A percentile compares a stretch with the other conserved stretches of the same genome.
Evolutionary conservation across 2,329 filamentous ascomycete genomes (phyloP).

Genomic region (Corniculantispora saksenae): DNA sequence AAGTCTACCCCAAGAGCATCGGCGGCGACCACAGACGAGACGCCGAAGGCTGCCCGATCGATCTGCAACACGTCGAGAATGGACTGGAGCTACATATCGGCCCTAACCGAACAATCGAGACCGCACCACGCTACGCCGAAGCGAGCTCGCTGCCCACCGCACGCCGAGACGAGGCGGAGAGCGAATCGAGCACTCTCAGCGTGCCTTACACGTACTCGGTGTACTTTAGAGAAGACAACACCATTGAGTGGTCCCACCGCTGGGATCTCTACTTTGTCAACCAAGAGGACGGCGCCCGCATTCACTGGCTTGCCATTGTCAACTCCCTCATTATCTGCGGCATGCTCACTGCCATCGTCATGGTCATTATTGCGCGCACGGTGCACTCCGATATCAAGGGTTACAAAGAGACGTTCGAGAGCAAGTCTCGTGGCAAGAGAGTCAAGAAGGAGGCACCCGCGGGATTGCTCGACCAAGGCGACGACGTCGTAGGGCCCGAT

Average conservation of each 20-base stretch:
- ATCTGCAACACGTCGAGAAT: slow-evolving; percentile 63
- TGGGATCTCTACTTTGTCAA: slow-evolving; percentile 92
- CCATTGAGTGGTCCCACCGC: slow-evolving; percentile 77
- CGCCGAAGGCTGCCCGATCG: slow-evolving; percentile 65
- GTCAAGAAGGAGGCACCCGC: slow-evolving; percentile 59
- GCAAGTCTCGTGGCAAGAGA: slow-evolving; percentile 63
- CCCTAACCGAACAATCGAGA: slow-evolving; percentile 59
- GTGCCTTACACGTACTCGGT: slow-evolving; percentile 89
- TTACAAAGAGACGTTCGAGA: slow-evolving; percentile 64
- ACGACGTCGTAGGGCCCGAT: slow-evolving; percentile 59
- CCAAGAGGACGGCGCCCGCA: slow-evolving; percentile 76
- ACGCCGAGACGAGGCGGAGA: slow-evolving; percentile 54
- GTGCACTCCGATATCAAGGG: slow-evolving; percentile 77
- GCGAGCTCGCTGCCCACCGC: slow-evolving; percentile 56
- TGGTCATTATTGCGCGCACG: slow-evolving; percentile 79
- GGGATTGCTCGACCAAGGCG: slow-evolving; percentile 62
- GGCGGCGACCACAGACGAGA: slow-evolving; percentile 60
- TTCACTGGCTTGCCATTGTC: slow-evolving; percentile 86
- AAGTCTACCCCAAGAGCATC: slow-evolving; percentile 87
- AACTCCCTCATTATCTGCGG: slow-evolving; percentile 85
- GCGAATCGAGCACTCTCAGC: slow-evolving; percentile 65
- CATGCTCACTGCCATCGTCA: slow-evolving; percentile 74
- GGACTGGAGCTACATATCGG: slow-evolving; percentile 70
- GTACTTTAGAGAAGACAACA: slow-evolving; percentile 82
- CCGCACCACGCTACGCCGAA: slow-evolving; percentile 50